Evolutionary conservation across 108 stramenopile genomes (phyloP), one percentile per base, ranked within the genome.

Genomic region (Asterionellopsis glacialis): DNA sequence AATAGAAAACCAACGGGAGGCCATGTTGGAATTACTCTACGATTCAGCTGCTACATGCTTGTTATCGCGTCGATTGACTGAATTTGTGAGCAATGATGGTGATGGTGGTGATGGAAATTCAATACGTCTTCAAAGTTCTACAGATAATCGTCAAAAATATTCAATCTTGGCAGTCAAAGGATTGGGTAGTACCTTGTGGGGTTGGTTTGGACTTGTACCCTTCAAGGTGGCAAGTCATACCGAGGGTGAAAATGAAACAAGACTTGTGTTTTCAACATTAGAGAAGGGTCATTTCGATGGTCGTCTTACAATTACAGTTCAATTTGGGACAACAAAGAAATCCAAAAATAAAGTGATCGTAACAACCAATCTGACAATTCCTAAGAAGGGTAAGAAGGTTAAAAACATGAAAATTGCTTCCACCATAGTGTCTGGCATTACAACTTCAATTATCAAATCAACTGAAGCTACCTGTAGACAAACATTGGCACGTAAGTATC

Each of bases 231-330:
- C 48, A 18, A 41, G 58, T 25, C 49, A 74, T 25, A 24, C 23
- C 33, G 63, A 72, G 51, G 55, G 68, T 52, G 60, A 73, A 57
- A 48, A 41, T 72, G 23, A 52, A 21, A 44, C 57, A 7, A 40
- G 51, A 44, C 52, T 69, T 51, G 11, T 58, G 15, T 48, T 49
- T 43, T 73, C 75, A 25, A 83, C 90, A 0, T 59, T 91, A 23
- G 73, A 77, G 64, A 82, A 84, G 1, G 80, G 76, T 10, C 60
- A 57, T 50, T 91, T 88, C 52, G 90, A 86, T 48, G 90, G 85
- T n/a, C 82, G 86, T 53, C 55, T 91, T 33, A 69, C 74, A 38
- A 60, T 69, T 15, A 63, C 64, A 25, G 68, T 54, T 22, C 33
- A 33, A 33, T 7, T 33, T 2, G 33, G 33, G 33, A 33, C 33